Evolutionary conservation across 2,329 filamentous ascomycete species (phyloP).

Genomic region (Pyrenochaeta sp.): DNA sequence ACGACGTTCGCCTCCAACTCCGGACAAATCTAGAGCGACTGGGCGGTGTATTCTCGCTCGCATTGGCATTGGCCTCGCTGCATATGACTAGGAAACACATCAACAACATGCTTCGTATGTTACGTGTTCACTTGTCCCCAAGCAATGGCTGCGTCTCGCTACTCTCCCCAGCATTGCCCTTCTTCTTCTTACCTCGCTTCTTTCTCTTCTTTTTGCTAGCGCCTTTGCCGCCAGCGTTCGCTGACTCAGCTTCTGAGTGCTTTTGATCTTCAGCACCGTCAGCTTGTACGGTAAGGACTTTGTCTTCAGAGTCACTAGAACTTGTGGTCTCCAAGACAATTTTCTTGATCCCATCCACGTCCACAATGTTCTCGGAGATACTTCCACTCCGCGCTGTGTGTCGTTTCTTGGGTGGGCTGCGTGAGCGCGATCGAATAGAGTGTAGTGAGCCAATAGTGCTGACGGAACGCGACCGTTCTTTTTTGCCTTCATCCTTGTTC

Average conservation of each 20-base stretch:
- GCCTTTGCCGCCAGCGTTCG: constrained; percentile 31
- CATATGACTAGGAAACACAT: neutral
- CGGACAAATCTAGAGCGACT: neutral
- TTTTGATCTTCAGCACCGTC: constrained; percentile 32
- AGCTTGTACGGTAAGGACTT: constrained; percentile 22
- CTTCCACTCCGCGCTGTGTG: constrained; percentile 73
- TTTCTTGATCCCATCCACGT: constrained; percentile 77
- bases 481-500: constrained; percentile 11
- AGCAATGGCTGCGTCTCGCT: constrained; percentile 46
- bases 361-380: constrained; percentile 80
- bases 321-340: constrained; percentile 76
- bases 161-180: constrained; percentile 32
- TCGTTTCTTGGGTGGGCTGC: constrained; percentile 44
- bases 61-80: neutral
- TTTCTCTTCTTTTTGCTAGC: constrained; percentile 48
- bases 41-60: neutral
- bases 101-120: neutral
- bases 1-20: neutral
- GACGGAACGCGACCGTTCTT: constrained; percentile 29
- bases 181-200: constrained; percentile 50
- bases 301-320: constrained; percentile 56
- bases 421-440: constrained; percentile 33
- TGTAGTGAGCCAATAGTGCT: constrained; percentile 47
- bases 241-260: constrained; percentile 31
- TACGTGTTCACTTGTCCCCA: constrained; percentile 19